Base-by-base conservation (phyloP, 139 green algal genomes). In the Micromonas pusilla region DNA sequence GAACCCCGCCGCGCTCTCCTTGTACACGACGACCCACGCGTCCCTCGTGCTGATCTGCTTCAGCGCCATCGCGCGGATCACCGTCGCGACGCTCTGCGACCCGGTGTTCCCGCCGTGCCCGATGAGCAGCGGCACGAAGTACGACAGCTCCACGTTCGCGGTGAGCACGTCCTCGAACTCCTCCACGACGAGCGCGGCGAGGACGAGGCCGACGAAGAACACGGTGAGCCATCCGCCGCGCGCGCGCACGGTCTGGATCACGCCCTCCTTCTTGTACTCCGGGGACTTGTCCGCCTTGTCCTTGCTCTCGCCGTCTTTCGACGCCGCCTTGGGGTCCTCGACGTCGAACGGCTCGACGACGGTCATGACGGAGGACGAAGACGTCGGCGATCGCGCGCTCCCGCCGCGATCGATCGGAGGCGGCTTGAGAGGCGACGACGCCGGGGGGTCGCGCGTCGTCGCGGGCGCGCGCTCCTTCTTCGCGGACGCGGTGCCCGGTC, bases 61-160 rank as follows among this genome's bases (percentile, higher is more conserved):
- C 70, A 90, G 70, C 5, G 87, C 85, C 21, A 89, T 60, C 36
- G 86, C 84, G 20, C 88, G 77, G 28, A 93, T 93, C 20, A 93
- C 75, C 0, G 85, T 92, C 52, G 84, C 85, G 3, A 90, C 88
- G 31, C 81, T 77, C 73, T 93, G 89, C 5, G 81, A 89, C 45
- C 89, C 89, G 0, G 89, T 90, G 85, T 93, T 93, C 73, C 89
- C 89, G 32, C 87, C 89, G 76, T 93, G 89, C 0, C 89, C 89
- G 72, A 93, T 92, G 33, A 93, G 83, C 4, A 93, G 82, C 0
- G 89, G 89, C 28, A 93, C 85, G 52, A 92, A 92, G 79, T 90
- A 91, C 1, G 68, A 83, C 9, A 91, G 83, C 83, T 88, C 81
- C 30, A 91, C 87, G 64, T 92, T 74, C 28, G 84, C 66, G 66